These are phyloP conservation scores for Hibiscus trionum DNA, from an alignment of 345 rosid genomes.

Conservation along the genomic window DNA sequence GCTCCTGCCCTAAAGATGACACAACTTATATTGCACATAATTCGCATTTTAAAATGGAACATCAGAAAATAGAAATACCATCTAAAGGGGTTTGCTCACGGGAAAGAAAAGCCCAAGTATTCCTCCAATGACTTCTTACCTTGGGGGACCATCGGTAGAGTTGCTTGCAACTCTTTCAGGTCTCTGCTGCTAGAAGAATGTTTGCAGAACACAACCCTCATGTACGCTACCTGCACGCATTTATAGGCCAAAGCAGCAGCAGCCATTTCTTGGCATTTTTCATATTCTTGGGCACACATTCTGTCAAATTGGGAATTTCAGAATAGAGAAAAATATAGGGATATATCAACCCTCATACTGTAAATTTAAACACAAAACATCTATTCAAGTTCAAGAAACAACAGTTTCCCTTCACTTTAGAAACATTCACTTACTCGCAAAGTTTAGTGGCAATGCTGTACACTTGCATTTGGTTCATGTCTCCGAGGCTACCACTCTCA, in stretches of 20 bases:
- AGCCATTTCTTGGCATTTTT: constrained; percentile 49
- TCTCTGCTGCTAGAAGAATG: constrained; percentile 37
- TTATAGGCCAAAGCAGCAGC: constrained; percentile 81
- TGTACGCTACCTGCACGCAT: constrained; percentile 72
- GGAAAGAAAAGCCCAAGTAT: background rate
- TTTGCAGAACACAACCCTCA: constrained; percentile 54
- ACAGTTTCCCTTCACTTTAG: background rate
- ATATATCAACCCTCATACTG: background rate
- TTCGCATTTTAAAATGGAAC: background rate
- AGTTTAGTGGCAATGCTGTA: constrained; percentile 54
- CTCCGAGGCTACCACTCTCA: constrained; percentile 34
- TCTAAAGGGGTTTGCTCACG: background rate
- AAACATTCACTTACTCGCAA: constrained; percentile 52
- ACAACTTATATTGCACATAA: background rate
- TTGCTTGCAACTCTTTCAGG: constrained; percentile 44
- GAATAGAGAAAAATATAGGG: background rate
- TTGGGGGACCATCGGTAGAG: constrained; percentile 38
- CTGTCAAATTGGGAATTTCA: constrained; percentile 33
- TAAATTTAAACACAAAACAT: background rate
- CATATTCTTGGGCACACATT: constrained; percentile 66
- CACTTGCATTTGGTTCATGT: constrained; percentile 37
- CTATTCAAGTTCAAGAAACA: constrained; percentile 11
- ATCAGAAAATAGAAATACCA: background rate
- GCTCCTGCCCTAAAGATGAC: background rate
- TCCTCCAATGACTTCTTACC: constrained; percentile 33